Evolutionary conservation across 2,329 filamentous ascomycete species (phyloP), one percentile per base, ranked within the genome.

Genomic region (Aspergillus pseudoglaucus): DNA sequence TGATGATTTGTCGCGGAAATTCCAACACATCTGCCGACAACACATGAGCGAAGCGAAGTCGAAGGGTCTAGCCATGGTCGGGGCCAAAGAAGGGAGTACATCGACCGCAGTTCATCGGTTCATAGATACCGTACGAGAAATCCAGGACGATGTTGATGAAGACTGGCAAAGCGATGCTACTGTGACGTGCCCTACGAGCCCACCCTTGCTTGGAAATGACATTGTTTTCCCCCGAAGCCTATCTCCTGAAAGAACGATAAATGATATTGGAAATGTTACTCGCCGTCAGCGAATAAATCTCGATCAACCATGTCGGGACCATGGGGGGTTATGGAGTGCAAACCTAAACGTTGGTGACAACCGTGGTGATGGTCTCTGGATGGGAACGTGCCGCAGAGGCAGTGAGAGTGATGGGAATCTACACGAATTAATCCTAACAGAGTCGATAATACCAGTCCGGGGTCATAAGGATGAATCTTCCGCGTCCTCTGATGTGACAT

Each of bases 171-270:
- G 18, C 12, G 17, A 18, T 39, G n/a, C 10, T 18, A 12, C 12
- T 22, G 9, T 18, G 37, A 20, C 76, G 18, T 83, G 82, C 51
- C 73, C 75, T 39, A 77, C 78, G 22, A 79, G 77, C 38, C 91
- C 91, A 37, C 91, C 91, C 8, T 94, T 97, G 90, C 80, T 95
- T 9, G 91, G 91, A 47, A 73, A 76, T 48, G 87, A 95, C 56
- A 79, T 97, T 47, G 75, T 77, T 22, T 95, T 96, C 64, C 87
- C 89, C 30, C 81, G 80, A 63, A 95, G 89, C 63, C 77, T 79
- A 8, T 95, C 90, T 22, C 91, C 91, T 5, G 85, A 91, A 65
- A 81, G 84, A 47, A 94, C 90, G 14, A 84, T 88, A 59, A 85
- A 94, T 59, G 89, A 95, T 62, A 83, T 87, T 1, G 84, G 87